A percentile compares a stretch with the other conserved stretches of the same genome.
Evolutionary conservation across 2,329 filamentous ascomycete species (phyloP).

Genomic region (Penicillium sp.): DNA sequence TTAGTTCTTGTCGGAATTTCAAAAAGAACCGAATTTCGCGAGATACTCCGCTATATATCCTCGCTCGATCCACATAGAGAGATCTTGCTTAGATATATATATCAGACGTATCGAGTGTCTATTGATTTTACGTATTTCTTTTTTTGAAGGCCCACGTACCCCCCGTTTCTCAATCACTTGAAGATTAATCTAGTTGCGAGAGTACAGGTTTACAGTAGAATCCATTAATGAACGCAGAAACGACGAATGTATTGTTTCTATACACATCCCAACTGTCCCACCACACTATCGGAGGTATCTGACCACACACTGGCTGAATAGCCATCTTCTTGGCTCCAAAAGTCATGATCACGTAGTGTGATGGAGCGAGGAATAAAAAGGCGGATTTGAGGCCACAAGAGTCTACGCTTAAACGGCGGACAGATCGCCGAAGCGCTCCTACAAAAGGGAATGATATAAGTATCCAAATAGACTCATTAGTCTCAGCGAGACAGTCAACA

Average conservation of each 20-base stretch:
- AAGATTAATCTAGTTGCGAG: neutral
- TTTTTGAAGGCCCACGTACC: neutral
- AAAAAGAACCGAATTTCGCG: neutral
- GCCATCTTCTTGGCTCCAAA: conserved; percentile 29
- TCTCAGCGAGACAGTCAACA: conserved; percentile 11
- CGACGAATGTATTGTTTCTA: conserved; percentile 40
- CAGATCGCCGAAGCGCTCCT: conserved; percentile 99
- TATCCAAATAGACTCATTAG: neutral
- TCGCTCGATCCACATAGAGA: neutral
- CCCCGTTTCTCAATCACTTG: neutral
- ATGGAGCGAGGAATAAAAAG: conserved; percentile 34
- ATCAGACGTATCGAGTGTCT: neutral
- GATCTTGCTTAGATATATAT: neutral
- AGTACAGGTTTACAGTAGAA: neutral
- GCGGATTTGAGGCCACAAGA: conserved; percentile 25
- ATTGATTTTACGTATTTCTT: no score
- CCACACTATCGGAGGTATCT: conserved; percentile 29
- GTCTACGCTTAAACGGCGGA: conserved; percentile 73
- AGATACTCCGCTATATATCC: neutral
- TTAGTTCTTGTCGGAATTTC: no score
- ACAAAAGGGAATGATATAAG: conserved; percentile 26
- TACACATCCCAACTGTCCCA: conserved; percentile 37
- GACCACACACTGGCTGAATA: conserved; percentile 19
- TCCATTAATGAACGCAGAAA: conserved; percentile 22
- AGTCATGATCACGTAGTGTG: conserved; percentile 30